Evolutionary conservation across 306 rosid species (phyloP), one percentile per base, ranked within the genome.

Genomic region (Delonix regia): DNA sequence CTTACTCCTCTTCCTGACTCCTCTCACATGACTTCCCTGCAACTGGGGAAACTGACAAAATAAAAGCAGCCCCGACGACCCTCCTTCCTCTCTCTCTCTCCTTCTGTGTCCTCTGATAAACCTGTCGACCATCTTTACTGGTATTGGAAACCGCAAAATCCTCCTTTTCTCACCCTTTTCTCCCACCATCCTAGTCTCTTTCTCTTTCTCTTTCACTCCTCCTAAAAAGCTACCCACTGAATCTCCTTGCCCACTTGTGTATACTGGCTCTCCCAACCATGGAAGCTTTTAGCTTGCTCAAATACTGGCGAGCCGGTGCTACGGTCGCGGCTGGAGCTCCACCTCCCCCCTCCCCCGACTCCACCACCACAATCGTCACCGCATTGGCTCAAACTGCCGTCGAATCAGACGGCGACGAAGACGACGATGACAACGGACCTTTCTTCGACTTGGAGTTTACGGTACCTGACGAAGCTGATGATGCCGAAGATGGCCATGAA

Each of bases 251-350:
- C 61, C 80, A 71, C 71, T 75, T 73, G 39, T 12, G 63, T 84
- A 91, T 86, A 77, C 99, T 96, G 99, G 97, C 99, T 91, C 98
- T 95, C 97, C 99, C 99, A 80, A 95, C 98, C 41, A 95, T 95
- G 99, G 99, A 95, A 91, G 92, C 97, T 86, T 95, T 95, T 78
- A 95, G 92, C 89, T 82, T 95, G 19, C 99, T 93, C 90, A 95
- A 91, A 80, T 91, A 93, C 84, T 93, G 97, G 99, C 76, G 97
- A 81, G 88, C 90, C 0, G 89, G 86, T 51, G 89, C 87, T 4
- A 10, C 70, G 2, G 27, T 38, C 11, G 88, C 60, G 2, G 44
- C 22, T 3, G 51, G 48, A 3, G 66, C 53, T n/a, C 33, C 42
- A 0, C 38, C 78, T 52, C 22, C 85, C 42, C 69, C 77, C 25